Evolutionary conservation across 1,284 basidiomycete species (phyloP).

Genomic region (Grifola frondosa): DNA sequence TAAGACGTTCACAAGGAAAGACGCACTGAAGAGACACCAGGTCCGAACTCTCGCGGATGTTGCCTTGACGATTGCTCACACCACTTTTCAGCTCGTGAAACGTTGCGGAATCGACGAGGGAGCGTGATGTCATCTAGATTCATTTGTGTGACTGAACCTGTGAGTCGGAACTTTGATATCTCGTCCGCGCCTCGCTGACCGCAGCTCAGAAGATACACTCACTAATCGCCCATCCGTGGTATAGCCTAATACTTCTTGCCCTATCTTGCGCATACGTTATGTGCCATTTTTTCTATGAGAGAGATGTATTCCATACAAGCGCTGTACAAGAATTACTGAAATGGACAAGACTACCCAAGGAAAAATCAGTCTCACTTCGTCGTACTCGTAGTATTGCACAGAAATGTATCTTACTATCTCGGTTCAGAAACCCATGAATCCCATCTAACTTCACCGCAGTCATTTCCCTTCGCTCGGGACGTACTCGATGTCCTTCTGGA

Average conservation of each 20-base stretch:
- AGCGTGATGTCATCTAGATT: too few relatives aligned
- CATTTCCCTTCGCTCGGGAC: conserved; percentile 11
- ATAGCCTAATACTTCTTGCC: conserved; percentile 20
- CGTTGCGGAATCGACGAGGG: conserved; percentile 70
- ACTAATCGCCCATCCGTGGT: conserved; percentile 24
- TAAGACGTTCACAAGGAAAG: conserved; percentile 81
- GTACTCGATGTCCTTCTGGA: conserved; percentile 51
- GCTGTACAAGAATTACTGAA: conserved; percentile 24
- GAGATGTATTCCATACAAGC: conserved; percentile 22
- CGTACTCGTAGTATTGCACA: conserved; percentile 20
- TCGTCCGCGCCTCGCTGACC: conserved; percentile 8
- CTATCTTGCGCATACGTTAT: conserved; percentile 22
- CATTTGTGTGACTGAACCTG: conserved; percentile 2
- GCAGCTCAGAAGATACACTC: conserved; percentile 20
- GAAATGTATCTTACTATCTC: conserved; percentile 24
- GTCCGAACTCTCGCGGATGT: conserved; percentile 31
- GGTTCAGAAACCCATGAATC: too few relatives aligned
- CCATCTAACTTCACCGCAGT: too few relatives aligned
- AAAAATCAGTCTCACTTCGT: conserved; percentile 18
- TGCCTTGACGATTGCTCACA: conserved; percentile 12
- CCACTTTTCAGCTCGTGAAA: conserved; percentile 63
- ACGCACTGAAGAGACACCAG: conserved; percentile 80
- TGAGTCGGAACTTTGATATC: background rate
- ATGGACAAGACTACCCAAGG: conserved; percentile 19
- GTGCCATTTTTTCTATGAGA: conserved; percentile 16